Conservation (phyloP, 805 yeast species). For the Phaffomyces antillensis region DNA sequence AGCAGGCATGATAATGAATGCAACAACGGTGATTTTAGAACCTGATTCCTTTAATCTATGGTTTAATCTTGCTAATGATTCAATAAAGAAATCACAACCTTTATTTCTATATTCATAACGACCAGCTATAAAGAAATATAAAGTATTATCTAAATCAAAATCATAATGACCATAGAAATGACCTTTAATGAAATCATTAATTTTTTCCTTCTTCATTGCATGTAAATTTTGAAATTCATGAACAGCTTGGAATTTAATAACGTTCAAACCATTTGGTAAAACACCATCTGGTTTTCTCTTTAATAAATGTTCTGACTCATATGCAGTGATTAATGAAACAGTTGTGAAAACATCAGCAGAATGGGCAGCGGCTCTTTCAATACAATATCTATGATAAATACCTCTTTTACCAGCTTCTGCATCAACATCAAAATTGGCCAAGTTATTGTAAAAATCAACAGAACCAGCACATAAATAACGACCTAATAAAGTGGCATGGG, state of each 20-base stretch:
- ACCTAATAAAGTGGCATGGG: conserved; percentile 94
- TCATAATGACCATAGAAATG: conserved; percentile 96
- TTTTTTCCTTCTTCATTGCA: conserved; percentile 83
- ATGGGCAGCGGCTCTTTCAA: conserved; percentile 94
- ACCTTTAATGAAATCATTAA: conserved; percentile 91
- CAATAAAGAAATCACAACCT: conserved; percentile 94
- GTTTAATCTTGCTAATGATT: conserved; percentile 85
- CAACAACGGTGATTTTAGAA: conserved; percentile 89
- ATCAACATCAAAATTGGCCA: conserved; percentile 86
- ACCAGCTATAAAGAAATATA: conserved; percentile 95
- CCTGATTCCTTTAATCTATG: conserved; percentile 75
- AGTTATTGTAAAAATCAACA: conserved; percentile 90
- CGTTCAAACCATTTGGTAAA: conserved; percentile 92
- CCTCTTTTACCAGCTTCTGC: conserved; percentile 98
- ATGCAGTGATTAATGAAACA: conserved; percentile 95
- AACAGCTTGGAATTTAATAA: conserved; percentile 92
- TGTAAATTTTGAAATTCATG: conserved; percentile 97
- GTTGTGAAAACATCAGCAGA: conserved; percentile 96
- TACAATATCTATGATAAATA: conserved; percentile 92
- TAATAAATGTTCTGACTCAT: conserved; percentile 84
- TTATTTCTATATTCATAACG: conserved; percentile 94
- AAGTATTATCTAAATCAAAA: conserved; percentile 87
- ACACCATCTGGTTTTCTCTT: conserved; percentile 98
- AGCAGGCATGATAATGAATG: conserved; percentile 98
- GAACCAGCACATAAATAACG: conserved; percentile 95